These are phyloP conservation scores for Cladosporium sp. DNA, from an alignment of 2,329 filamentous ascomycete genomes.

Conservation along the genomic window DNA sequence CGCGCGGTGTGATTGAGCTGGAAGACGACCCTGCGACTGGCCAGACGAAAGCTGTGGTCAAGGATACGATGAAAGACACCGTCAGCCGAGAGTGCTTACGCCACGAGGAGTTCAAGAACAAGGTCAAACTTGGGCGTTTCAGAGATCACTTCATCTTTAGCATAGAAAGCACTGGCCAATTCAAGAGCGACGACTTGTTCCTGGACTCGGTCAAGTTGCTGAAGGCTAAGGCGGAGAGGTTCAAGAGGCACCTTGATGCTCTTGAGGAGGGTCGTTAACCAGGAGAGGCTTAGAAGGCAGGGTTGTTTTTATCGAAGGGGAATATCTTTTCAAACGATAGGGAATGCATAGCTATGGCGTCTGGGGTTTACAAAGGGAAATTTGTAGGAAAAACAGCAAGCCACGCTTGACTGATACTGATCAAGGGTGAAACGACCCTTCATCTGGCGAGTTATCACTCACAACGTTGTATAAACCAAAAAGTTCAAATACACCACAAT, in stretches of 20 bases:
- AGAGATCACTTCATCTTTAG: constrained; percentile 97
- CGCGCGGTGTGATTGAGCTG: constrained; percentile 77
- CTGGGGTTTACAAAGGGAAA: background rate
- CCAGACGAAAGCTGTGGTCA: constrained; percentile 81
- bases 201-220: constrained; percentile 80
- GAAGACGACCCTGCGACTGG: constrained; percentile 67
- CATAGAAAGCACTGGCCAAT: constrained; percentile 92
- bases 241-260: constrained; percentile 64
- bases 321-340: background rate
- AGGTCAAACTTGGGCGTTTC: constrained; percentile 86
- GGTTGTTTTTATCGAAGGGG: background rate
- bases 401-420: background rate
- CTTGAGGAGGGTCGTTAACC: constrained; percentile 30
- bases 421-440: background rate
- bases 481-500: background rate
- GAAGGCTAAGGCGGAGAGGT: constrained; percentile 74
- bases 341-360: constrained; percentile 12
- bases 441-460: background rate
- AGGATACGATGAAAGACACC: constrained; percentile 86
- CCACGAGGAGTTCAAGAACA: constrained; percentile 88
- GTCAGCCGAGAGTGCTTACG: constrained; percentile 89
- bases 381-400: background rate
- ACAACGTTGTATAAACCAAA: background rate
- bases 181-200: constrained; percentile 90
- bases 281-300: background rate